Percentiles rank a stretch among this genome's conserved stretches.
Conservation (phyloP, 2,329 filamentous ascomycete species). For the Fusarium caatingaense region DNA sequence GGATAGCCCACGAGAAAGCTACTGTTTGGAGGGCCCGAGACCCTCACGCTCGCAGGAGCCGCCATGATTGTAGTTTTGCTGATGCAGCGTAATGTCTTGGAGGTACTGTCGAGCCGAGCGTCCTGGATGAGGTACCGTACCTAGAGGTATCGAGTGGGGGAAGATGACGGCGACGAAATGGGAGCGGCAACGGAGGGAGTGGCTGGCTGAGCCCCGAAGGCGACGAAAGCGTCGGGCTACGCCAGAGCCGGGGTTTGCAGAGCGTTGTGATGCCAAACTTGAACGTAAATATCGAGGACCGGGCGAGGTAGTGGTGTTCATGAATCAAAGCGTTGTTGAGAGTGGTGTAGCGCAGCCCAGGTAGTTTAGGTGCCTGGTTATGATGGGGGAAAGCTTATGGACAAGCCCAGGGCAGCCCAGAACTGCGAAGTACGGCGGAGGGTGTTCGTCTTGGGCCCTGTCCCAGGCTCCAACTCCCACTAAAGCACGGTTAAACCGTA, state of each 20-base stretch:
- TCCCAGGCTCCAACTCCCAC: conserved; percentile 31
- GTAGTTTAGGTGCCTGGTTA: conserved; percentile 2
- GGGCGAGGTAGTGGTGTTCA: conserved; percentile 42
- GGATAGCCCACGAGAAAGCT: conserved; percentile 97
- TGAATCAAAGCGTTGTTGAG: conserved; percentile 37
- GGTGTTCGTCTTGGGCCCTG: conserved; percentile 16
- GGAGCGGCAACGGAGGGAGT: conserved; percentile 31
- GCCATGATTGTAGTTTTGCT: conserved; percentile 40
- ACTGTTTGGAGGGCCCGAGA: conserved; percentile 96
- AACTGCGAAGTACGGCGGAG: conserved; percentile 21
- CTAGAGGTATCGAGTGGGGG: conserved; percentile 38
- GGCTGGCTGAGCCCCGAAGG: conserved; percentile 38
- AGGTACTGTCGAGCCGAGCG: conserved; percentile 20
- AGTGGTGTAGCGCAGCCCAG: conserved; percentile 9
- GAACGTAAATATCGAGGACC: conserved; percentile 28
- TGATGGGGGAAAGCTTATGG: conserved; percentile 30
- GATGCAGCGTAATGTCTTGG: conserved; percentile 25
- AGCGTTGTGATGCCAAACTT: conserved; percentile 32
- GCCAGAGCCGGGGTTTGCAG: conserved; percentile 31
- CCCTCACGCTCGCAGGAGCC: conserved; percentile 75
- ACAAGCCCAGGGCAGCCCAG: conserved; percentile 11
- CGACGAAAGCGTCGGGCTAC: conserved; percentile 40
- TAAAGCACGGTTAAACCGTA: conserved; percentile 15
- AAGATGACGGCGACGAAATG: conserved; percentile 40
- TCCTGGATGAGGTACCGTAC: conserved; percentile 21